These are phyloP conservation scores for Lachnellula suecica DNA, from an alignment of 2,329 filamentous ascomycete genomes.

Conservation along the genomic window DNA sequence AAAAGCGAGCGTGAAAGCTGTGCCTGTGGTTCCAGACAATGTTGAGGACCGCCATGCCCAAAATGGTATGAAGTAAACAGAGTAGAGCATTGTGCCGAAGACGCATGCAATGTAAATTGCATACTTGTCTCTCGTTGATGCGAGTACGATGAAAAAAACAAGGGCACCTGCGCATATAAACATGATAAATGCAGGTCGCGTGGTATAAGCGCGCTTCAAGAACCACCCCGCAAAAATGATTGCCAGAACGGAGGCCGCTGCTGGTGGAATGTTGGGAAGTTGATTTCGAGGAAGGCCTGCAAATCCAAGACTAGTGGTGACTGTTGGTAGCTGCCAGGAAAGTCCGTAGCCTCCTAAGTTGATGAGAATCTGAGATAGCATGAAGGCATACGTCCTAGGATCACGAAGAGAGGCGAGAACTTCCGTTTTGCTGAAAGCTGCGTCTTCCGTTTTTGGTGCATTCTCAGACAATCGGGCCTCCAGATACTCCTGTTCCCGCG, in stretches of 20 bases:
- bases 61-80: constrained; percentile 44
- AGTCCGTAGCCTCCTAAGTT: constrained; percentile 43
- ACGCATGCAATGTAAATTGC: constrained; percentile 45
- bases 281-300: constrained; percentile 42
- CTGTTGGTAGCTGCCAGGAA: constrained; percentile 42
- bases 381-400: constrained; percentile 37
- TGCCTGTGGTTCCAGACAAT: constrained; percentile 41
- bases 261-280: constrained; percentile 45
- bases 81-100: constrained; percentile 44
- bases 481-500: constrained; percentile 38
- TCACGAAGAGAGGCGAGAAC: constrained; percentile 36
- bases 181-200: constrained; percentile 40
- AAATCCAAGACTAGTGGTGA: constrained; percentile 43
- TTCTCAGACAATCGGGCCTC: constrained; percentile 39
- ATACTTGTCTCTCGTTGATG: constrained; percentile 36
- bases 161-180: constrained; percentile 41
- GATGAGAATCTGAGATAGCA: constrained; percentile 36
- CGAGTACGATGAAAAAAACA: constrained; percentile 44
- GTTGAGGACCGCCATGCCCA: constrained; percentile 45
- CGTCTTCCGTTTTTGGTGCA: constrained; percentile 38
- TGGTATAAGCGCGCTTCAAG: constrained; percentile 38
- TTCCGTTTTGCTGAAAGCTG: constrained; percentile 36
- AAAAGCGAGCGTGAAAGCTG: constrained; percentile 43
- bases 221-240: constrained; percentile 42
- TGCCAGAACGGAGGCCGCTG: constrained; percentile 39